Evolutionary conservation across 441 rosid species (phyloP), one percentile per base, ranked within the genome.

Genomic region (Capsella rubella): DNA sequence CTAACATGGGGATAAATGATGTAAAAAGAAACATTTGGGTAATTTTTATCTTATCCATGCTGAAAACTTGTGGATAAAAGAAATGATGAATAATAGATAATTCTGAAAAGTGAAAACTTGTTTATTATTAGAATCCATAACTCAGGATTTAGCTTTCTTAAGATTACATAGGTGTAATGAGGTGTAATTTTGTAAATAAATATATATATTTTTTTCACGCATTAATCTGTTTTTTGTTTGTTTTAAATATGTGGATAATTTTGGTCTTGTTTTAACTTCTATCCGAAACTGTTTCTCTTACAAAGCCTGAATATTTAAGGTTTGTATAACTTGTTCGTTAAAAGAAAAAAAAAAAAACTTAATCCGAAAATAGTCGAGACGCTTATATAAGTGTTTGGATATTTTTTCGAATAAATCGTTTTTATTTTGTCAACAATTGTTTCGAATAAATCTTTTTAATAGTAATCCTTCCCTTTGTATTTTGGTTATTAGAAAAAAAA

Each of bases 201-300:
- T 43, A 13, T 43, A 3, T 2, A 4, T 6, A 6, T 34, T 6
- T 14, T 47, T 52, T 27, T 5, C 34, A 52, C 13, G n/a, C 2
- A 51, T 51, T 11, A 10, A 52, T 52, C 3, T 51, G 3, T 52
- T 32, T 52, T 15, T 18, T 37, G 12, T 15, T 15, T 52, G 25
- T 21, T 21, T 21, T 21, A 21, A 37, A 39, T 15, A 60, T 25
- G 50, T 25, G 50, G 65, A 60, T 60, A 40, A 53, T 53, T 25
- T 21, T 25, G 2, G 31, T 51, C 56, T 16, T 4, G 42, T 12
- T 40, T 40, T 46, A n/a, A n/a, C 16, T 47, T 47, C 1, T 47
- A 8, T 47, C 25, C 10, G 7, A 46, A 2, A 8, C 39, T 35
- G 3, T 7, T 6, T 25, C n/a, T 25, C 55, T 51, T 51, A 25